Conservation (phyloP, 345 rosid species). For the Bruguiera gymnorhiza region DNA sequence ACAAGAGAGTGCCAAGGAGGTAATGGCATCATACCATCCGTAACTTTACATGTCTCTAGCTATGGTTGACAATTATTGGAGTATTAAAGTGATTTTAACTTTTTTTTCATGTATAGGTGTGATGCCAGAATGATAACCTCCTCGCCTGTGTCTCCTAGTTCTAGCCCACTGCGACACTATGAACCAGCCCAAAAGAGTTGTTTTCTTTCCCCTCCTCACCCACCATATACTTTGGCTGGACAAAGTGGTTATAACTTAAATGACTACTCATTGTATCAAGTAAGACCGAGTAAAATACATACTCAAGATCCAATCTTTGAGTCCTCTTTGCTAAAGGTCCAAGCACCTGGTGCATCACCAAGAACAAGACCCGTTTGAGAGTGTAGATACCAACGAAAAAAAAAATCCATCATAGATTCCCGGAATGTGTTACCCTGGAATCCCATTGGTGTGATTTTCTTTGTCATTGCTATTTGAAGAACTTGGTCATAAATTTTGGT, state of each 20-base stretch:
- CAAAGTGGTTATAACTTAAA: slow-evolving; percentile 50
- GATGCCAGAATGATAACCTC: slow-evolving; percentile 66
- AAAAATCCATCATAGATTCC: slow-evolving; percentile 2
- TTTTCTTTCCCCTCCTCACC: slow-evolving; percentile 80
- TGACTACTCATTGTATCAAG: slow-evolving; percentile 50
- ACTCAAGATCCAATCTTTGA: slow-evolving; percentile 43
- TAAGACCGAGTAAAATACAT: slow-evolving; percentile 36
- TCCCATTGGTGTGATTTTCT: neutral
- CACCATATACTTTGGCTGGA: slow-evolving; percentile 41
- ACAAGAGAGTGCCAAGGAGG: slow-evolving; percentile 53
- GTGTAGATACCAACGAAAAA: slow-evolving; percentile 29
- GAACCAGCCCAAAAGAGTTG: slow-evolving; percentile 65
- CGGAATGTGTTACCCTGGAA: slow-evolving; percentile 6
- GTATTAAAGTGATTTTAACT: slow-evolving; percentile 9
- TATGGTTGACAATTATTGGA: neutral
- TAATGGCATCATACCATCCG: slow-evolving; percentile 15
- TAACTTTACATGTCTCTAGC: neutral
- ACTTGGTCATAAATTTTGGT: neutral
- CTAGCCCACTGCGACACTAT: slow-evolving; percentile 75
- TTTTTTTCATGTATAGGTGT: slow-evolving; percentile 46
- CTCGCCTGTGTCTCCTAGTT: slow-evolving; percentile 82
- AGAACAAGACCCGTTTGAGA: slow-evolving; percentile 52
- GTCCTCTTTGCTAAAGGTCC: slow-evolving; percentile 38
- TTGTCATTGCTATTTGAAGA: neutral
- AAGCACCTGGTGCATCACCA: slow-evolving; percentile 46